Evolutionary conservation across 78 protist species (phyloP).

Genomic region (Thecamonas trahens): DNA sequence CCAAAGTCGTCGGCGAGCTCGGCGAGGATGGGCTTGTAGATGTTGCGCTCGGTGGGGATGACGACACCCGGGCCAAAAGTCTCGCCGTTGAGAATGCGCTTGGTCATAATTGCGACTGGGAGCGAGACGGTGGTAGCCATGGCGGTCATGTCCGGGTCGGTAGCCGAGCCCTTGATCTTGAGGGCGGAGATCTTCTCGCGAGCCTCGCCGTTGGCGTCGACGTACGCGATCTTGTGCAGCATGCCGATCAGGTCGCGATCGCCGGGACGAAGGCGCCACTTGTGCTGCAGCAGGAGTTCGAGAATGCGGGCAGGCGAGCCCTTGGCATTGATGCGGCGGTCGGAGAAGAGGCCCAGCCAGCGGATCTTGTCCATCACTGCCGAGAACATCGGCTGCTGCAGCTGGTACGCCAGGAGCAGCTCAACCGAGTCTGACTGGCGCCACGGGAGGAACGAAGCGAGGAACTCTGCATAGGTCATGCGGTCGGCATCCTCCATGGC

Average conservation of each 20-base stretch:
- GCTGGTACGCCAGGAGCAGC: neutral
- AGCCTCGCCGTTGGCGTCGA: too few species aligned
- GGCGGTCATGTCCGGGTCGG: conserved; percentile 31
- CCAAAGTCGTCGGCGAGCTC: too few species aligned
- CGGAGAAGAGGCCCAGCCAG: neutral
- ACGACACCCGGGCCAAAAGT: conserved; percentile 45
- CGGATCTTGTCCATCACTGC: too few species aligned
- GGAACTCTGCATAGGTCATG: neutral
- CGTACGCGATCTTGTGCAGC: conserved; percentile 42
- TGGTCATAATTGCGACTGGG: conserved; percentile 66
- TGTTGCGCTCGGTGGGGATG: too few species aligned
- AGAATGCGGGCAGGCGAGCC: neutral
- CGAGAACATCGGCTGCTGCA: too few species aligned
- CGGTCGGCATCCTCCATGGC: neutral
- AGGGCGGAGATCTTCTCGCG: conserved; percentile 40
- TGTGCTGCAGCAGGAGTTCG: neutral
- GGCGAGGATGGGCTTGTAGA: too few species aligned
- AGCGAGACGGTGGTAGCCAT: conserved; percentile 64
- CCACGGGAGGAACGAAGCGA: neutral
- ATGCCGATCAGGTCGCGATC: conserved; percentile 18
- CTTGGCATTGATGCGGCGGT: neutral
- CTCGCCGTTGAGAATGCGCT: conserved; percentile 41
- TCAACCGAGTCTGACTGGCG: neutral
- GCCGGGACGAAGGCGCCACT: neutral
- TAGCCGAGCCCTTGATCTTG: neutral